Base-by-base conservation (phyloP, 2,329 filamentous ascomycete species). In the Fusarium sarcochroum region DNA sequence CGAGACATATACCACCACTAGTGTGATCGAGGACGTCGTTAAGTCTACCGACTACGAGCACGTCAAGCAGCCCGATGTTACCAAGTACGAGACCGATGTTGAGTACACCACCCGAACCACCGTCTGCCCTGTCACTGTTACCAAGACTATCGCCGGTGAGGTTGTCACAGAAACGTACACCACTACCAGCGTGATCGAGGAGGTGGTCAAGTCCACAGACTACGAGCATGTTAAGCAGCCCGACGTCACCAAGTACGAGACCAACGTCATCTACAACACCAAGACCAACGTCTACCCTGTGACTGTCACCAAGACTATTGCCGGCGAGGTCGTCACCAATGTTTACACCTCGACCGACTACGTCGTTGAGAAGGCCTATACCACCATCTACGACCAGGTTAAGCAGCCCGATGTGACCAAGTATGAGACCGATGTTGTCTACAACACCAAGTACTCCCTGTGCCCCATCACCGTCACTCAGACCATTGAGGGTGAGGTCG, bases 201-300 rank as follows among this genome's bases (percentile, higher is more conserved):
- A 76, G 40, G 73, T 74, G 11, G 71, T 75, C 21, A 73, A 76
- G 34, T 61, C 77, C n/a, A 75, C 75, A 10, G 58, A 77, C 54
- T 75, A 78, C 63, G 73, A 79, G 62, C 76, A 77, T 0, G 75
- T 73, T 8, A 77, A 80, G 23, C 46, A 60, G 34, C 60, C 66
- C 13, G 76, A 76, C 38, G 76, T 76, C n/a, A 82, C 80, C 9
- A 67, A 79, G 65, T 78, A 77, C 1, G 72, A 73, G 10, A 52
- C 51, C 11, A 57, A 76, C 56, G 72, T 80, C 13, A 76, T 75
- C 17, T 80, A 82, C 68, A 76, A 73, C 9, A 84, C 82, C 20
- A 59, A 79, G 47, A 86, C 83, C 15, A 78, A 76, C 17, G 74
- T 84, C 9, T 82, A 79, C 73, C 82, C 83, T 11, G 71, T 84